phyloP scores from a whole-genome alignment of 768 basidiomycete species.

The Lactarius evosmus region DNA sequence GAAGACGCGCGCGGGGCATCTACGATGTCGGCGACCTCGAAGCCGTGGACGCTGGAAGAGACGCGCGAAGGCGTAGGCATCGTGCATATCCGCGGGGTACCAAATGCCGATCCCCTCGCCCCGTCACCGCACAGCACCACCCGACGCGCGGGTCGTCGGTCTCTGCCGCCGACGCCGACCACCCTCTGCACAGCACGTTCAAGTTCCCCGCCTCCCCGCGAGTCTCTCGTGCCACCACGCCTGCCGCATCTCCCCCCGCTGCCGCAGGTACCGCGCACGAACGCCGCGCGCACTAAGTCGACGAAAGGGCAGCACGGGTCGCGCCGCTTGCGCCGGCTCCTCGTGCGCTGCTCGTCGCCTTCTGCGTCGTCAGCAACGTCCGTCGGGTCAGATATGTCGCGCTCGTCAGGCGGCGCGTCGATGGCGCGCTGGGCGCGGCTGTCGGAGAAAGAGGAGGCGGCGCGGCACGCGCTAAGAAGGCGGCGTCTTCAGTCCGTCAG shows the following conservation, averaged over 20 bases:
- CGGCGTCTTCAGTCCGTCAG: conserved; percentile 14
- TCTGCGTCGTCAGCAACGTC: conserved; percentile 21
- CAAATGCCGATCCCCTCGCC: background rate
- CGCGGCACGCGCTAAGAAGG: conserved; percentile 24
- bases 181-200: background rate
- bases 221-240: conserved; percentile 12
- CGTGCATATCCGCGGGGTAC: conserved; percentile 37
- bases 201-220: background rate
- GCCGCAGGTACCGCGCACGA: conserved; percentile 10
- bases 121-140: background rate
- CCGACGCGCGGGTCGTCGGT: background rate
- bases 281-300: conserved; percentile 5
- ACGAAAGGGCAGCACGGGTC: conserved; percentile 11
- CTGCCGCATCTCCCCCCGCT: conserved; percentile 5
- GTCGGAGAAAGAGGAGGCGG: conserved; percentile 26
- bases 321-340: background rate
- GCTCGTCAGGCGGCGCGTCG: conserved; percentile 6
- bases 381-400: conserved; percentile 28
- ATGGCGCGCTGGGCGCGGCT: conserved; percentile 17
- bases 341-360: conserved; percentile 6
- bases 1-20: conserved; percentile 6
- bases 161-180: background rate
- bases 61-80: conserved; percentile 39
- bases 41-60: conserved; percentile 43
- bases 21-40: conserved; percentile 26